phyloP scores from a whole-genome alignment of 2,329 filamentous ascomycete genomes.

The Hypoxylon sp. region DNA sequence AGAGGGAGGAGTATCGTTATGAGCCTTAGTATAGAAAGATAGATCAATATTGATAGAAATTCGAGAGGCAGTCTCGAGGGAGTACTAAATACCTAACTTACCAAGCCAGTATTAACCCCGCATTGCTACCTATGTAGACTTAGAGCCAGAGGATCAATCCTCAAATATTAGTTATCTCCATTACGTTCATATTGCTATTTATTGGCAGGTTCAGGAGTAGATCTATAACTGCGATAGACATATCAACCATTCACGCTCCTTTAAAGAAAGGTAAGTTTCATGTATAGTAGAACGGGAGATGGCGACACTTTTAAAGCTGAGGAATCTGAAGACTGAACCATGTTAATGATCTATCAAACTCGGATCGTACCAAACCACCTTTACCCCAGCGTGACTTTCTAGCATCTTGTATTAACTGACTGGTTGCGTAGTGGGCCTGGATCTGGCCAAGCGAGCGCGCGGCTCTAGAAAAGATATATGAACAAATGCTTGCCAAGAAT shows the following conservation, averaged over 20 bases:
- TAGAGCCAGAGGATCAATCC: background rate
- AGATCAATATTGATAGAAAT: background rate
- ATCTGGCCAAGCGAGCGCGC: background rate
- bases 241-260: too few relatives aligned
- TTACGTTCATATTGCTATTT: too few relatives aligned
- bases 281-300: too few relatives aligned
- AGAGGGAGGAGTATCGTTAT: background rate
- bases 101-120: background rate
- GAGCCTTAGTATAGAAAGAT: background rate
- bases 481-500: too few relatives aligned
- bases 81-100: background rate
- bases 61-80: background rate
- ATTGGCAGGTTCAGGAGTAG: too few relatives aligned
- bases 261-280: too few relatives aligned
- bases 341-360: background rate
- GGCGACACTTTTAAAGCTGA: too few relatives aligned
- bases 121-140: background rate
- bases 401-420: background rate
- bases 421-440: background rate
- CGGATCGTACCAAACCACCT: too few relatives aligned
- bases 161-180: background rate
- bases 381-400: background rate
- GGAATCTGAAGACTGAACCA: background rate
- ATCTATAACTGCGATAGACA: too few relatives aligned
- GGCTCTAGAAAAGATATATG: constrained; percentile 8